Base-by-base conservation (phyloP, 208 protist genomes). In the Zelonia costaricensis region DNA sequence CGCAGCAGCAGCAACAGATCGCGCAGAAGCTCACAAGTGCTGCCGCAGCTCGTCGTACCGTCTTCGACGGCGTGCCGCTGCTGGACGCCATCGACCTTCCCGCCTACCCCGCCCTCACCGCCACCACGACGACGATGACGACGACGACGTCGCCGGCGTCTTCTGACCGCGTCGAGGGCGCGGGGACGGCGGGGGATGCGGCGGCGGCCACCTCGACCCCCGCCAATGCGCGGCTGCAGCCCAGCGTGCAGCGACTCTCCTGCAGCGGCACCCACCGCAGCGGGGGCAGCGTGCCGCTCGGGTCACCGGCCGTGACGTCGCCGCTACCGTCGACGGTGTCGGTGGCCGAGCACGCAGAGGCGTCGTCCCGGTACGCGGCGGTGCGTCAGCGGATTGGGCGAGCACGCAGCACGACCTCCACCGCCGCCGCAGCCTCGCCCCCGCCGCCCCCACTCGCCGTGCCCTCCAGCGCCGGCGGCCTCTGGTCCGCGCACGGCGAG, bases 51-150 rank as follows among this genome's bases (percentile, higher is more conserved):
- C 65, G 43, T 2, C 65, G 25, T 18, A 73, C 49, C 18, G 66
- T 73, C 4, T 73, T 73, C 43, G 66, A 73, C 45, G 66, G 66
- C 23, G 66, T 73, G 39, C 33, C 47, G 9, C 58, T 66, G 42
- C 52, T 73, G 31, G 66, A 73, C 33, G 43, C 58, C n/a, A 38
- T 73, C 22, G 66, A 73, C 44, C 51, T 72, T 25, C 65, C 65
- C 3, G 31, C 65, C 35, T 73, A 65, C 58, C 43, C 58, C 23
- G 5, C 51, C 13, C 9, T 27, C 6, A 20, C 30, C 13, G 40
- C 35, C 22, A 20, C 35, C n/a, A 30, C 20, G 12, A 27, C 51
- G 13, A n/a, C n/a, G 15, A n/a, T 27, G 3, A 20, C 30, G 22
- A 27, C 35, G 35, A 20, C 35, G 25, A 30, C 20, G 12, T 36